These are phyloP conservation scores for Nicotiana otophora DNA, from an alignment of 257 asterid genomes.

Conservation along the genomic window DNA sequence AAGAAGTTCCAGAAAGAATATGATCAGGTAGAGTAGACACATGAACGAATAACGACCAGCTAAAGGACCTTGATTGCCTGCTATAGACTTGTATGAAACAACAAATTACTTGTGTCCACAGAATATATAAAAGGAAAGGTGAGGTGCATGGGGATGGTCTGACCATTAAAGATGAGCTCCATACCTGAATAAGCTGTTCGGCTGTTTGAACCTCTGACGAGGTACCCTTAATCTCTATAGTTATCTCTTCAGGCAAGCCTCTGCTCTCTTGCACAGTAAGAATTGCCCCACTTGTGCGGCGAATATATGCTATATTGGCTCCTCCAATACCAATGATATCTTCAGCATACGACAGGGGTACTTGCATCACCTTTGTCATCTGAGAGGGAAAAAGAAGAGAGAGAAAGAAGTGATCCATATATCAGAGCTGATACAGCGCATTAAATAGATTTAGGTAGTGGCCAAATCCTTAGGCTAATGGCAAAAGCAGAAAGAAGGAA, in stretches of 20 bases:
- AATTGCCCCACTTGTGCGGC: slow-evolving; percentile 71
- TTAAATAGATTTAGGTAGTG: background rate
- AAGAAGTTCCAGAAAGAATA: background rate
- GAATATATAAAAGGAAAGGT: background rate
- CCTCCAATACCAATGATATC: slow-evolving; percentile 82
- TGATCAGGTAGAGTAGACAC: background rate
- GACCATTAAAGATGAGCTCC: slow-evolving; percentile 1
- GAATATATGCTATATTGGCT: slow-evolving; percentile 65
- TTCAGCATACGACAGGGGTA: slow-evolving; percentile 80
- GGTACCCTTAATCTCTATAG: slow-evolving; percentile 83
- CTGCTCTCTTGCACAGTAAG: slow-evolving; percentile 77
- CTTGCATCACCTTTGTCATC: slow-evolving; percentile 80
- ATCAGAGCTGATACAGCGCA: background rate
- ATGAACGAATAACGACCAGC: background rate
- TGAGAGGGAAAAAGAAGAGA: slow-evolving; percentile 14
- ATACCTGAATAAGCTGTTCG: slow-evolving; percentile 78
- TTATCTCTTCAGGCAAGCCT: slow-evolving; percentile 65
- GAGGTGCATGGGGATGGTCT: background rate
- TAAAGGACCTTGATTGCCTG: background rate
- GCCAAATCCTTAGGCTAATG: background rate
- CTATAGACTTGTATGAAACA: background rate
- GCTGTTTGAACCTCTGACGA: slow-evolving; percentile 78
- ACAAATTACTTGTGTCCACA: background rate
- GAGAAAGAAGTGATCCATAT: background rate
- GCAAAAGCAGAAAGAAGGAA: background rate